phyloP scores from a whole-genome alignment of 768 basidiomycete species.

The Hericium alpestre region DNA sequence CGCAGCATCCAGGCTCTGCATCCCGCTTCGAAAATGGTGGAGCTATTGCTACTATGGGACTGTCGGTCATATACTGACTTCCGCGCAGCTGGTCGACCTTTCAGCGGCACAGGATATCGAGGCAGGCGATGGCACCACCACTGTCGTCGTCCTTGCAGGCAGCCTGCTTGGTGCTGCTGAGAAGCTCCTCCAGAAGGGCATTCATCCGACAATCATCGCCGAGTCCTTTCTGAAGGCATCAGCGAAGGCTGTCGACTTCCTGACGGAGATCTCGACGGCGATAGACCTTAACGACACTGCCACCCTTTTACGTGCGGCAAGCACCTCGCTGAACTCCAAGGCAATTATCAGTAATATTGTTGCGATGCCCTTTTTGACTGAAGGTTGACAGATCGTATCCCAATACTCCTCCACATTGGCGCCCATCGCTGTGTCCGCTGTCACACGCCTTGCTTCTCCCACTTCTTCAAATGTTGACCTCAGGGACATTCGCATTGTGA shows the following conservation, averaged over 20 bases:
- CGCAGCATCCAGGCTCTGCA: conserved; percentile 93
- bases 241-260: conserved; percentile 83
- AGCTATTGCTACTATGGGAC: no score
- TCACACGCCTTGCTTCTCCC: conserved; percentile 80
- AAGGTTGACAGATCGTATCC: conserved; percentile 72
- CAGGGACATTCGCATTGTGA: conserved; percentile 90
- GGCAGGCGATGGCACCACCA: conserved; percentile 96
- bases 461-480: conserved; percentile 93
- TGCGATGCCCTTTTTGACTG: not conserved
- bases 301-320: conserved; percentile 82
- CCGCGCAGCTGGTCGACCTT: conserved; percentile 72
- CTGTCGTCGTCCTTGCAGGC: conserved; percentile 94
- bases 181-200: conserved; percentile 92
- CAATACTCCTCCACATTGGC: conserved; percentile 97
- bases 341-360: conserved; percentile 26
- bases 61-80: not conserved
- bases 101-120: conserved; percentile 97
- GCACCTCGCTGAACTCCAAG: conserved; percentile 94
- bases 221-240: conserved; percentile 93
- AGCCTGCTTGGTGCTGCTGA: conserved; percentile 89
- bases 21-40: conserved; percentile 95
- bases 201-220: conserved; percentile 94
- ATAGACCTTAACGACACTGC: conserved; percentile 84
- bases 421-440: conserved; percentile 97
- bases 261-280: conserved; percentile 86